These are phyloP conservation scores for Evansstolkia leycettana DNA, from an alignment of 495 filamentous ascomycete species.

Conservation along the genomic window DNA sequence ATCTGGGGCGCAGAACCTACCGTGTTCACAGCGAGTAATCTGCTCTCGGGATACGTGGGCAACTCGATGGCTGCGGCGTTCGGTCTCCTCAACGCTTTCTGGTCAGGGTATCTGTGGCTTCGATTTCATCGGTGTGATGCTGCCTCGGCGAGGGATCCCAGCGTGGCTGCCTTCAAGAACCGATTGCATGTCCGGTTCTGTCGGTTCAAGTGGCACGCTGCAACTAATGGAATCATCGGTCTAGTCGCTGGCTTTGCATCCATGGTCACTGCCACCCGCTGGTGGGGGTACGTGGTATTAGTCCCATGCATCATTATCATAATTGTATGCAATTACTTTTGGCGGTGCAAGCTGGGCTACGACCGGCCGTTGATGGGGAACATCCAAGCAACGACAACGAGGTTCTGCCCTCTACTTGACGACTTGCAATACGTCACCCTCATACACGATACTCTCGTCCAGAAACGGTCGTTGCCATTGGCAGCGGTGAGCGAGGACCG, in stretches of 20 bases:
- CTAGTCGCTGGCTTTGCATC: conserved; percentile 37
- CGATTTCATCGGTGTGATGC: conserved; percentile 22
- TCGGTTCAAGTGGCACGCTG: conserved; percentile 27
- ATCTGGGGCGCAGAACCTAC: conserved; percentile 30
- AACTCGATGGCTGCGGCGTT: conserved; percentile 32
- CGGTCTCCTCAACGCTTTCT: conserved; percentile 30
- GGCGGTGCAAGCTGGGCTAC: conserved; percentile 32
- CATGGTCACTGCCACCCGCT: conserved; percentile 33
- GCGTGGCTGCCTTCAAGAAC: conserved; percentile 5
- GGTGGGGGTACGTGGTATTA: conserved; percentile 38
- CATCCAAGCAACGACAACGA: conserved; percentile 5
- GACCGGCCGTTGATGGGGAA: conserved; percentile 19
- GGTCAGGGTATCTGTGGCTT: conserved; percentile 26
- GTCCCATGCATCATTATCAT: conserved; percentile 33
- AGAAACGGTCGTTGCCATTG: conserved; percentile 5
- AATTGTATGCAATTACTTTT: conserved; percentile 32
- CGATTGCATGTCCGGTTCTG: conserved; percentile 21
- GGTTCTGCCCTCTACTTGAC: conserved; percentile 10
- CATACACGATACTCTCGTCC: conserved; percentile 10
- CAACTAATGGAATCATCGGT: conserved; percentile 28
- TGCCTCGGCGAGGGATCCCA: conserved; percentile 8
- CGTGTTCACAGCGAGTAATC: conserved; percentile 31
- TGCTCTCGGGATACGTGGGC: conserved; percentile 37
- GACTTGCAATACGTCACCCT: conserved; percentile 20
- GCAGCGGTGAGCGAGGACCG: conserved; percentile 10